Evolutionary conservation across 495 filamentous ascomycete genomes (phyloP), one percentile per base, ranked within the genome.

Genomic region (Letharia columbiana): DNA sequence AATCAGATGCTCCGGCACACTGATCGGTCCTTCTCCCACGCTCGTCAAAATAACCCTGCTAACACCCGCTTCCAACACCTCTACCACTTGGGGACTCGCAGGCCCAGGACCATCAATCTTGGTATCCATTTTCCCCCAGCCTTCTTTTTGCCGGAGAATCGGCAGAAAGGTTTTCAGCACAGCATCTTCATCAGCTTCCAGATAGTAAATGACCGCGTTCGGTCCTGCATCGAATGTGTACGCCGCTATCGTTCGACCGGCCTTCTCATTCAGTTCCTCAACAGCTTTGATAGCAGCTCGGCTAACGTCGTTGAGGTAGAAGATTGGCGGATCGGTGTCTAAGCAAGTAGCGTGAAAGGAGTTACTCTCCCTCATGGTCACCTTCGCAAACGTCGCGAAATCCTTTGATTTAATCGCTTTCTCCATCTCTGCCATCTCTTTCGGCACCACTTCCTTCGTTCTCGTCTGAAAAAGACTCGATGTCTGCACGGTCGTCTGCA

Each of bases 141-240:
- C 80, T 73, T 74, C 67, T 68, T 73, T 52, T 67, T 69, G 6
- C 77, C 77, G 23, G 89, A 72, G 11, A 80, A 69, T 17, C 35
- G 39, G 54, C 86, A 86, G 13, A 74, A 97, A 87, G 3, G 84
- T 83, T 7, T 90, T 91, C 1, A 88, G 78, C 28, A 98, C 88
- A 8, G 82, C 73, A 35, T 78, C 82, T 60, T 86, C 83, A 70
- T 92, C 83, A 81, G 90, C 79, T 76, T 91, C 89, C 41, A 89
- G 83, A 68, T 92, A 97, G 77, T 98, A 99, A 54, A 99, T 86
- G 40, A 99, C 94, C 41, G 90, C 89, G 74, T 99, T 99, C 68
- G 94, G 95, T 56, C 94, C 94, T 2, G 94, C 94, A 76, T 99
- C 94, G 73, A 96, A 99, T 0, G 94, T 99, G 75, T 99, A 99